Conservation (phyloP, 2,329 filamentous ascomycete species). For the Colletotrichum noveboracense region DNA sequence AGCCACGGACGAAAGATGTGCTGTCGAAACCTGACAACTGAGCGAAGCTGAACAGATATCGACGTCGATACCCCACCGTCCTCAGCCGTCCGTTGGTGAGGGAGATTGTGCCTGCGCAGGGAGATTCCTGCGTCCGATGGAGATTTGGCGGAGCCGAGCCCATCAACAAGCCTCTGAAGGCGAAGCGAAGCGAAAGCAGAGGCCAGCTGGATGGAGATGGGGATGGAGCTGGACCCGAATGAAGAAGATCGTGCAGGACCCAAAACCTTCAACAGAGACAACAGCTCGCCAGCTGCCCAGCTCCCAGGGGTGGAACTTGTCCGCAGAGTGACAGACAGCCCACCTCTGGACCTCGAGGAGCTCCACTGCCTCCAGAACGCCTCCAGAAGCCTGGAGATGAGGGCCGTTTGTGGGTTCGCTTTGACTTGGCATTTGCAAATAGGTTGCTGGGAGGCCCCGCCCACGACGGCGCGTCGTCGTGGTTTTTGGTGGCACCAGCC, state of each 20-base stretch:
- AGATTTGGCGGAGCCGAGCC: neutral
- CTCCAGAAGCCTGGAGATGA: conserved; percentile 18
- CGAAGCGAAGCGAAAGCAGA: conserved; percentile 1
- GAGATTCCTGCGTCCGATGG: neutral
- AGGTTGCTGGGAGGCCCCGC: conserved; percentile 11
- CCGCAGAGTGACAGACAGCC: neutral
- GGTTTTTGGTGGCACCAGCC: neutral
- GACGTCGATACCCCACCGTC: neutral
- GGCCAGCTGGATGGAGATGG: neutral
- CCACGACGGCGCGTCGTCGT: neutral
- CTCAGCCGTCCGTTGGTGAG: neutral
- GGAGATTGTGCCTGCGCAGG: neutral
- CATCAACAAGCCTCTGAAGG: neutral
- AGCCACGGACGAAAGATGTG: neutral
- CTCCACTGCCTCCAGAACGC: conserved; percentile 14
- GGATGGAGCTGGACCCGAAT: neutral
- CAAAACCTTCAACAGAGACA: conserved; percentile 6
- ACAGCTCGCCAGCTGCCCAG: neutral
- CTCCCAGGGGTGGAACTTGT: neutral
- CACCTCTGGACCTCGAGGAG: neutral
- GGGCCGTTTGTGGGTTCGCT: neutral
- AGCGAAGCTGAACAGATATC: neutral
- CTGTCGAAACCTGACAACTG: neutral
- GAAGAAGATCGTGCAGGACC: neutral
- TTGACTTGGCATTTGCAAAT: conserved; percentile 19